Evolutionary conservation across 1,139 yeast genomes (phyloP), one percentile per base, ranked within the genome.

Genomic region (Arxiozyma bovina): DNA sequence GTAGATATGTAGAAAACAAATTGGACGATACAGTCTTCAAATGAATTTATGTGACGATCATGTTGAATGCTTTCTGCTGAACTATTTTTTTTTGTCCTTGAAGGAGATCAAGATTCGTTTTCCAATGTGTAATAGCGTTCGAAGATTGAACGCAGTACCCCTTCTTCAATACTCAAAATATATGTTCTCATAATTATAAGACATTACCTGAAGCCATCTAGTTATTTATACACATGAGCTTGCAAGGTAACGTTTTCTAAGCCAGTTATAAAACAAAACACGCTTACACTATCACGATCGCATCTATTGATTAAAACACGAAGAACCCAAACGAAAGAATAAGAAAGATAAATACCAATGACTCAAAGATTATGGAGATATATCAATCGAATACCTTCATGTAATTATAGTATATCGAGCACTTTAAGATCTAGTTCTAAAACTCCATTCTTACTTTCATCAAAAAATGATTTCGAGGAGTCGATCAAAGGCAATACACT

Each of bases 401-500:
- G 49, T 21, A 17, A 34, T 15, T 46, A 46, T 27, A 46, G 42
- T 21, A 17, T 42, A 20, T 27, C 23, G 11, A 25, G n/a, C 4
- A 17, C 25, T 17, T 45, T 45, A 12, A 22, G 41, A 45, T 22
- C 42, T 8, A 18, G 4, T 17, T 43, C 22, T 3, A 46, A 46
- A 15, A n/a, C 17, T 21, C 51, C 55, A n/a, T 51, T 57, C 22
- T 12, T 48, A 21, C 38, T 57, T 3, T 45, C 46, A 8, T 45
- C 55, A 12, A 45, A 42, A 50, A 52, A 51, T 17, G 53, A 49
- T 4, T 55, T 57, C 18, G 45, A 50, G 27, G 49, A 57, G 17
- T 48, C 62, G 1, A 47, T 55, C 11, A 45, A 51, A n/a, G 38
- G 52, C 15, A 63, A 62, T 50, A 18, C 42, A 15, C 45, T 60